Evolutionary conservation across 306 rosid genomes (phyloP).

Genomic region (Crotalaria pallida): DNA sequence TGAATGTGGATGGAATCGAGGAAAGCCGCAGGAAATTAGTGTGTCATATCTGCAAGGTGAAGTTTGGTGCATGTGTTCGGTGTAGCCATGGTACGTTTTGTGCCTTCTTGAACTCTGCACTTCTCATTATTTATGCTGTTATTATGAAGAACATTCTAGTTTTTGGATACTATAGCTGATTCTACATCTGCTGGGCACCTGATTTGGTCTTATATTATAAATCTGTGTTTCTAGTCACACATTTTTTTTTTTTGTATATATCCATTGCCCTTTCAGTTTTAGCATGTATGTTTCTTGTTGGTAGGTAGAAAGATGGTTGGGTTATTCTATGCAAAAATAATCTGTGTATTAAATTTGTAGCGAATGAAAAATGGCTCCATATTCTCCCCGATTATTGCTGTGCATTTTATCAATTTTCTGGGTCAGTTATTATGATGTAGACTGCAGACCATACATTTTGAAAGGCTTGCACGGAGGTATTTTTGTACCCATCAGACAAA

Average conservation of each 20-base stretch:
- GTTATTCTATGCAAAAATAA: slow-evolving; percentile 3
- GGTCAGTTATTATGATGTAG: background rate
- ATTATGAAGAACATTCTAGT: slow-evolving; percentile 13
- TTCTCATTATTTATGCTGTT: slow-evolving; percentile 23
- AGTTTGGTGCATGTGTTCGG: slow-evolving; percentile 83
- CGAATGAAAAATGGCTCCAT: background rate
- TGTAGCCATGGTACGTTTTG: slow-evolving; percentile 92
- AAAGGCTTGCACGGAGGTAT: background rate
- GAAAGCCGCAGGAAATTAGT: slow-evolving; percentile 61
- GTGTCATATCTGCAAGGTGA: slow-evolving; percentile 87
- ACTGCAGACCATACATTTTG: background rate
- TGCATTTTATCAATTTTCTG: background rate
- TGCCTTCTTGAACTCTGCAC: slow-evolving; percentile 28
- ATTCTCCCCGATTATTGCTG: background rate
- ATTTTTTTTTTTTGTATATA: background rate
- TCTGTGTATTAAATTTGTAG: background rate
- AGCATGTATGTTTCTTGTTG: background rate
- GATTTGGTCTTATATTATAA: background rate
- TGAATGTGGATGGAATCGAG: slow-evolving; percentile 64
- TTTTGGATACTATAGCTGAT: slow-evolving; percentile 5
- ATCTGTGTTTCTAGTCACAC: background rate
- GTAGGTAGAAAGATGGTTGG: background rate
- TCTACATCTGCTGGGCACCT: background rate
- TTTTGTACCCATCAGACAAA: background rate
- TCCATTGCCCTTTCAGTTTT: background rate